Base-by-base conservation (phyloP, 2,329 filamentous ascomycete species). In the Ascochyta lentis region DNA sequence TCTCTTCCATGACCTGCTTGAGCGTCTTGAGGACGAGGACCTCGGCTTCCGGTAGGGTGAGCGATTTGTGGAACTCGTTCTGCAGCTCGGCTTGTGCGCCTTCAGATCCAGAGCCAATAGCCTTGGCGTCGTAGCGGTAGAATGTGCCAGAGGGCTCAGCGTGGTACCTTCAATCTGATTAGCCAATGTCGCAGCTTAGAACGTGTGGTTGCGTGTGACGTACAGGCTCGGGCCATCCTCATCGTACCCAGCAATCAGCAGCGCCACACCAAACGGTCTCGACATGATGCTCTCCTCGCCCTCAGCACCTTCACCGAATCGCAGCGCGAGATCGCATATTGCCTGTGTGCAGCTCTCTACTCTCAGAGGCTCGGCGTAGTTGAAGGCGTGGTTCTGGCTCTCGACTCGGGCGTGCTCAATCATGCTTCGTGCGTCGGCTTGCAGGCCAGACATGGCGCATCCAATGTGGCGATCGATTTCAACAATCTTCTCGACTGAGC, bases 1-100 rank as follows among this genome's bases (percentile, higher is more conserved):
- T 99, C 87, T 99, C 95, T 81, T 99, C 95, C 95, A 99, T 99
- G 67, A 99, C 95, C 81, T 99, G 95, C 85, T 98, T 99, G 77
- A 99, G 79, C 34, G 95, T 99, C 86, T 98, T 98, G 72, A 99
- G 83, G 47, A 96, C 93, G 64, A 99, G 81, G 3, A 93, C 95
- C 81, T 99, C 95, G 55, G 95, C 95, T 75, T 99, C 95, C 54
- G 85, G 82, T 60, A 99, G 88, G 38, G 93, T 96, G 61, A 99
- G 84, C 54, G 94, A 98, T 86, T 96, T 96, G 83, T 99, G 95
- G 75, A 97, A 99, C 81, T 98, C 94, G 74, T 96, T 97, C 80
- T 99, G 95, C 72, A 99, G 82, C 81, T 99, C 95, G 34, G 95
- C 95, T 79, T 99, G 95, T 43, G 95, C 95, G 65, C 95, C 95